phyloP scores from a whole-genome alignment of 805 yeast genomes.

The Candida xyloterini region DNA sequence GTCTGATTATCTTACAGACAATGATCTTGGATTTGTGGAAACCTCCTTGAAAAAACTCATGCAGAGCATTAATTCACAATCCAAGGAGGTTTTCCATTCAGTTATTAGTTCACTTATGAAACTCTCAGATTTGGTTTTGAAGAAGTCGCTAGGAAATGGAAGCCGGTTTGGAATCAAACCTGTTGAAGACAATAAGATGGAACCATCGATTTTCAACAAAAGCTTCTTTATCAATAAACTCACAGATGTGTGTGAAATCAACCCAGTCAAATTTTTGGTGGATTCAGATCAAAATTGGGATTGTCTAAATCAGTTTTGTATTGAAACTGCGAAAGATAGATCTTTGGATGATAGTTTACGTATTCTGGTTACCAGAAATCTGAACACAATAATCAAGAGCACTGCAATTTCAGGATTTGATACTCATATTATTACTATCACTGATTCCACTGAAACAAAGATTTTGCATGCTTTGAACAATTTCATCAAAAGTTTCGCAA shows the following conservation, averaged over 20 bases:
- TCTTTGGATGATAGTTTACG: slow-evolving; percentile 43
- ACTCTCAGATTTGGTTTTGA: slow-evolving; percentile 36
- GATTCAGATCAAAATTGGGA: slow-evolving; percentile 46
- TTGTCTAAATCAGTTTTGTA: slow-evolving; percentile 43
- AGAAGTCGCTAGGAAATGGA: slow-evolving; percentile 4
- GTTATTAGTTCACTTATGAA: slow-evolving; percentile 46
- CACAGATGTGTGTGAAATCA: slow-evolving; percentile 48
- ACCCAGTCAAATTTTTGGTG: slow-evolving; percentile 49
- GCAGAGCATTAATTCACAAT: slow-evolving; percentile 59
- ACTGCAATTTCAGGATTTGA: slow-evolving; percentile 42
- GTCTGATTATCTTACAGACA: slow-evolving; percentile 40
- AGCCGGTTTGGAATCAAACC: slow-evolving; percentile 21
- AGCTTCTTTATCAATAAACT: slow-evolving; percentile 54
- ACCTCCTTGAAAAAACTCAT: slow-evolving; percentile 55
- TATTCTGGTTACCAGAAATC: slow-evolving; percentile 45
- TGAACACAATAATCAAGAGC: slow-evolving; percentile 47
- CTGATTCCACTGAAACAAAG: slow-evolving; percentile 40
- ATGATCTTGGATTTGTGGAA: slow-evolving; percentile 52
- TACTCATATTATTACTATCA: slow-evolving; percentile 10
- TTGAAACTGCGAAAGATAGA: slow-evolving; percentile 44
- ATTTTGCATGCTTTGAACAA: slow-evolving; percentile 47
- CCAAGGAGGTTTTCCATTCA: slow-evolving; percentile 45
- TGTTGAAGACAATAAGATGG: slow-evolving; percentile 17
- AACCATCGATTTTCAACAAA: slow-evolving; percentile 52
- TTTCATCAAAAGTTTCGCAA: slow-evolving; percentile 42